These are phyloP conservation scores for Amniculicola lignicola DNA, from an alignment of 495 filamentous ascomycete genomes.

Conservation along the genomic window DNA sequence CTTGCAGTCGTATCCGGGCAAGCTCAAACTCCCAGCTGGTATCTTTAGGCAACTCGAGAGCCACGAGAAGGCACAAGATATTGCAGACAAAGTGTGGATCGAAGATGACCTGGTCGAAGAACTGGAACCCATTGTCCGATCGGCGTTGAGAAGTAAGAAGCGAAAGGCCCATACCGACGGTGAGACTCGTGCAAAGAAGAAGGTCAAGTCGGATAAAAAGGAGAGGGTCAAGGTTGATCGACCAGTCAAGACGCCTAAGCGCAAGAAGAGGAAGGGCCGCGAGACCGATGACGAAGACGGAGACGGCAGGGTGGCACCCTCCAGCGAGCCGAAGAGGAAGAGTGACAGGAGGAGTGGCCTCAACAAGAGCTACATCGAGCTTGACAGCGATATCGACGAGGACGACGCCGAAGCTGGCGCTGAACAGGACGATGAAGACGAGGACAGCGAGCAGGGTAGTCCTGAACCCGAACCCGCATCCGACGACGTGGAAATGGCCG, in stretches of 20 bases:
- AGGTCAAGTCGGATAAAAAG: conserved; percentile 39
- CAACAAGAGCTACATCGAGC: conserved; percentile 56
- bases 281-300: conserved; percentile 28
- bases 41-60: conserved; percentile 72
- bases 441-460: conserved; percentile 14
- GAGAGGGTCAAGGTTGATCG: conserved; percentile 45
- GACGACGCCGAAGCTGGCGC: conserved; percentile 48
- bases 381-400: conserved; percentile 58
- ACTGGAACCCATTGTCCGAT: conserved; percentile 63
- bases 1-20: conserved; percentile 77
- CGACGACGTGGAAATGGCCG: conserved; percentile 11
- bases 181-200: conserved; percentile 42
- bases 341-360: conserved; percentile 42
- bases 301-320: conserved; percentile 13
- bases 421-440: conserved; percentile 40
- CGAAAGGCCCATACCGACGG: conserved; percentile 8
- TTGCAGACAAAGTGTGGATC: conserved; percentile 78
- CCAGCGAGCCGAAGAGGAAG: conserved; percentile 42
- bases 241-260: conserved; percentile 46
- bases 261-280: conserved; percentile 40
- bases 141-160: conserved; percentile 38
- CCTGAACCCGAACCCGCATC: conserved; percentile 20
- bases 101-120: conserved; percentile 77
- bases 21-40: conserved; percentile 72
- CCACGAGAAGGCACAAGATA: conserved; percentile 74